phyloP scores from a whole-genome alignment of 768 basidiomycete species.

The Dentipellis fragilis region DNA sequence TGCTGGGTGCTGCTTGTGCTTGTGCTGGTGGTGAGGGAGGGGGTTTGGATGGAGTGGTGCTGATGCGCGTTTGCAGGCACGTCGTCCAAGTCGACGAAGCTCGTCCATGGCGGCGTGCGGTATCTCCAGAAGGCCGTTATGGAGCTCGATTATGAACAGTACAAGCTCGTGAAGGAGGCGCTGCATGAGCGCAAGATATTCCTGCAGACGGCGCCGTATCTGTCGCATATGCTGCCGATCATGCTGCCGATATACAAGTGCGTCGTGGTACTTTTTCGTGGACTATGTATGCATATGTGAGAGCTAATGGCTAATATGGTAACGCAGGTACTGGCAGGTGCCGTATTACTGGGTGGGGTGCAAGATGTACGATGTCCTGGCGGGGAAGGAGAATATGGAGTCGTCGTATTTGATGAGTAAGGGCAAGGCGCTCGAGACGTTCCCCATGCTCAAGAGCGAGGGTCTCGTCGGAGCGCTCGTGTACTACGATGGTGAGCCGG shows the following conservation, averaged over 20 bases:
- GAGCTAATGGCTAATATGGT: background rate
- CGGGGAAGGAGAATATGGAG: slow-evolving; percentile 96
- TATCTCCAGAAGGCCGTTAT: slow-evolving; percentile 96
- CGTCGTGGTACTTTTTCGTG: slow-evolving; percentile 13
- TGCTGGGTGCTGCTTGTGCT: background rate
- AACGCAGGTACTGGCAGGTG: slow-evolving; percentile 80
- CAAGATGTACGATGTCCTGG: slow-evolving; percentile 93
- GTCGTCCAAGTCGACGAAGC: slow-evolving; percentile 94
- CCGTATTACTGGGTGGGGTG: slow-evolving; percentile 94
- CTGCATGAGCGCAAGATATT: slow-evolving; percentile 89
- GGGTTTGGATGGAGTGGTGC: background rate
- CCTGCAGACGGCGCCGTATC: slow-evolving; percentile 90
- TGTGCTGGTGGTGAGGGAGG: too few relatives aligned
- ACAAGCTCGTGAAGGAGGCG: slow-evolving; percentile 93
- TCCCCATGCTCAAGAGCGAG: slow-evolving; percentile 92
- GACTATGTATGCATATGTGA: background rate
- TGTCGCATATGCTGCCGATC: slow-evolving; percentile 88
- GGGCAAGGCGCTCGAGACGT: slow-evolving; percentile 86
- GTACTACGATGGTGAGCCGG: slow-evolving; percentile 81
- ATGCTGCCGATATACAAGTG: slow-evolving; percentile 96
- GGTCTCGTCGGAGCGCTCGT: slow-evolving; percentile 92
- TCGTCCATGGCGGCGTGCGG: slow-evolving; percentile 95
- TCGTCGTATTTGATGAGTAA: slow-evolving; percentile 91
- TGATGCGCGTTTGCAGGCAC: slow-evolving; percentile 47
- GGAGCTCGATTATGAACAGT: slow-evolving; percentile 93